Evolutionary conservation across 164 flowering plant genomes (phyloP).

Genomic region (Hamamelis virginiana): DNA sequence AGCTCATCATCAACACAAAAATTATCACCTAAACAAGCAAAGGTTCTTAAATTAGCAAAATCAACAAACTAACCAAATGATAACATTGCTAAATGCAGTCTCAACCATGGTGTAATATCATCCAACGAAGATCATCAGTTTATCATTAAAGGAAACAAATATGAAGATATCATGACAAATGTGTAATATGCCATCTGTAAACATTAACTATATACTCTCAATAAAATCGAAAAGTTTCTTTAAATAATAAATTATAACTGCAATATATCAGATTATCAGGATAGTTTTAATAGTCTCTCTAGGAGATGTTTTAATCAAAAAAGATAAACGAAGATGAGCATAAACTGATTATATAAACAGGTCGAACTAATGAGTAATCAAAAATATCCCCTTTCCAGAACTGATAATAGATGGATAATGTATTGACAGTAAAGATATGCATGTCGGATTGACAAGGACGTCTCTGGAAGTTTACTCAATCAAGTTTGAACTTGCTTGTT

Average conservation of each 20-base stretch:
- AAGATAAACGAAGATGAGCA: too few species aligned
- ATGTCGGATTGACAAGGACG: not conserved
- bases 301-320: too few species aligned
- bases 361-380: too few species aligned
- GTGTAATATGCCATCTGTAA: not conserved
- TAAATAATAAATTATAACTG: too few species aligned
- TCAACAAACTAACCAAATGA: not conserved
- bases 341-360: too few species aligned
- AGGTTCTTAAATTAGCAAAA: not conserved
- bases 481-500: not conserved
- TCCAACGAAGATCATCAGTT: not conserved
- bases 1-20: not conserved
- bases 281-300: too few species aligned
- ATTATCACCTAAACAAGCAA: conserved; percentile 4
- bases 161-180: not conserved
- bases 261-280: too few species aligned
- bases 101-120: not conserved
- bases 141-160: not conserved
- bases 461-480: not conserved
- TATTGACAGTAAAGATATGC: not conserved
- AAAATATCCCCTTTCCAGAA: not conserved
- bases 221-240: not conserved
- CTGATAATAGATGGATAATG: not conserved
- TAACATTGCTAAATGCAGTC: not conserved
- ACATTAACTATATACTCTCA: not conserved